Base-by-base conservation (phyloP, 2,329 filamentous ascomycete genomes). In the Xylaria sp. region DNA sequence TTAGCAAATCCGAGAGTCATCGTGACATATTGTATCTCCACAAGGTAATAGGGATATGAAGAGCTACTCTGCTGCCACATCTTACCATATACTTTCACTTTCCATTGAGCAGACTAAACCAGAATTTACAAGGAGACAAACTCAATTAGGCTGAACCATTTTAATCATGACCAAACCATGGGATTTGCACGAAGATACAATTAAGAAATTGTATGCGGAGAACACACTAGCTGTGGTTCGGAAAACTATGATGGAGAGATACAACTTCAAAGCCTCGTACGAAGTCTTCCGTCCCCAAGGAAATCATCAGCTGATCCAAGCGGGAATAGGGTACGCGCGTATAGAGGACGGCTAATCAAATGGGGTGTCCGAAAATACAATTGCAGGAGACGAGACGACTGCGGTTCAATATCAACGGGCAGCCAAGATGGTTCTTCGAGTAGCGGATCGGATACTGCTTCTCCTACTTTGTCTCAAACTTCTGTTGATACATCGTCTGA, bases 281-380 rank as follows among this genome's bases (percentile, higher is more conserved):
- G 84, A 44, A 84, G 79, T 80, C 81, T 70, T 75, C 81, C 50
- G 44, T 44, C 55, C 55, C 60, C 60, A 32, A 32, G 1, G 18
- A 51, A 55, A 44, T 37, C 44, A 25, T 63, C 25, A 63, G n/a
- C 8, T 69, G 53, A 66, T 48, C 47, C n/a, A 29, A 60, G 47
- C 40, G 42, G 60, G 21, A 60, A 44, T 42, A 77, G 75, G 42
- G 80, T 78, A n/a, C 82, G 85, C 60, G 83, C 84, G 2, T 87
- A 86, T 71, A 79, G 84, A 23, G 83, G 83, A n/a, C 79, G 82
- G 44, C 81, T 87, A 69, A 79, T 82, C 27, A 79, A 75, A 66
- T 86, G 85, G 85, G 72, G 77, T 3, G 71, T 85, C 50, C 75
- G 77, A 72, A 87, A 87, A 74, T 86, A 87, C 75, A 84, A 82